Conservation (phyloP, 2,329 filamentous ascomycete genomes). For the Scedosporium aurantiacum region DNA sequence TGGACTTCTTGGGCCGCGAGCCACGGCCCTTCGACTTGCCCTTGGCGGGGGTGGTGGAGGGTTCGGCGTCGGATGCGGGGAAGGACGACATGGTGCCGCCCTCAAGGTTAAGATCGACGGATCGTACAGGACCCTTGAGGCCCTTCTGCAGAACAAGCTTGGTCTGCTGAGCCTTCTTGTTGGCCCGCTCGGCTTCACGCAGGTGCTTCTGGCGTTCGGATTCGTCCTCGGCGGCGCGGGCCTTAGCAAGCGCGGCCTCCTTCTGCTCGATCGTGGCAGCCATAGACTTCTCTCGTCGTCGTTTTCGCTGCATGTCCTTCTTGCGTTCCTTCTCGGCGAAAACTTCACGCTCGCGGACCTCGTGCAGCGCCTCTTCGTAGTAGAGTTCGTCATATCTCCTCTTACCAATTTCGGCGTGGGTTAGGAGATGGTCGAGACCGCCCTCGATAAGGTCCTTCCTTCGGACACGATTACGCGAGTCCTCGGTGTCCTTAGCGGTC, state of each 20-base stretch:
- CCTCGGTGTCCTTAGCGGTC: slow-evolving; percentile 54
- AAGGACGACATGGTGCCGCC: slow-evolving; percentile 81
- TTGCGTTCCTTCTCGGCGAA: slow-evolving; percentile 96
- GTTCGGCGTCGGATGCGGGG: slow-evolving; percentile 50
- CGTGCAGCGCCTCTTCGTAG: slow-evolving; percentile 69
- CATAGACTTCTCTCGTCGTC: slow-evolving; percentile 90
- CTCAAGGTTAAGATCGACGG: slow-evolving; percentile 66
- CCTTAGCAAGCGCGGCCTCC: slow-evolving; percentile 68
- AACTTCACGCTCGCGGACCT: slow-evolving; percentile 82
- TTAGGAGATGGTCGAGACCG: slow-evolving; percentile 51
- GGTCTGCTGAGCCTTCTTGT: slow-evolving; percentile 86
- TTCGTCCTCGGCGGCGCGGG: slow-evolving; percentile 69
- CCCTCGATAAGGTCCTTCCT: slow-evolving; percentile 46
- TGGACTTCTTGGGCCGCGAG: slow-evolving; percentile 79
- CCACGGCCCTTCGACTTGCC: slow-evolving; percentile 43
- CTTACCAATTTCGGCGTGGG: slow-evolving; percentile 60
- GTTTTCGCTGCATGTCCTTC: slow-evolving; percentile 98
- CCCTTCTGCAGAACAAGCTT: slow-evolving; percentile 79
- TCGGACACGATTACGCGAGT: slow-evolving; percentile 51
- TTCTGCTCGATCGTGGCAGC: slow-evolving; percentile 87
- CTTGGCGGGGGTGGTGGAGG: slow-evolving; percentile 12
- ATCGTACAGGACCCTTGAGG: slow-evolving; percentile 61
- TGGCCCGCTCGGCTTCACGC: slow-evolving; percentile 77
- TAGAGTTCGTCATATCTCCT: slow-evolving; percentile 66
- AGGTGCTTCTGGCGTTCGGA: slow-evolving; percentile 70